Evolutionary conservation across 2,329 filamentous ascomycete species (phyloP).

Genomic region (Grosmannia clavigera): DNA sequence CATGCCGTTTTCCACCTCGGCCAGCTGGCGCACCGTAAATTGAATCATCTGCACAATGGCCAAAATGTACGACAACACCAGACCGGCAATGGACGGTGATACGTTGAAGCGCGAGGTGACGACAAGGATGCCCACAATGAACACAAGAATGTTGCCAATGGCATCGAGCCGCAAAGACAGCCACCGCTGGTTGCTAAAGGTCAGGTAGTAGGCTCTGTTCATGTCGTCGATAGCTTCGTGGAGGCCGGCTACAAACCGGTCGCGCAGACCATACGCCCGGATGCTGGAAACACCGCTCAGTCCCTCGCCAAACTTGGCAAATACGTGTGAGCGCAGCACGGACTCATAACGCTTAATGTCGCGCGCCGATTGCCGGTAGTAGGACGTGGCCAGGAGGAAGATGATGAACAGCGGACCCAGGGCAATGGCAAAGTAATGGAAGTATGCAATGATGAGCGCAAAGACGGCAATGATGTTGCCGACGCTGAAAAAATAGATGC

Average conservation of each 20-base stretch:
- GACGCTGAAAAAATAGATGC: constrained; percentile 83
- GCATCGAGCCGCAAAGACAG: constrained; percentile 72
- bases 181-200: constrained; percentile 93
- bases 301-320: constrained; percentile 83
- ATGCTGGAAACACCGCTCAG: constrained; percentile 76
- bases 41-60: constrained; percentile 92
- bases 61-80: constrained; percentile 88
- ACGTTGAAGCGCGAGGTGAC: constrained; percentile 84
- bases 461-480: constrained; percentile 76
- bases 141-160: constrained; percentile 74
- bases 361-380: constrained; percentile 82
- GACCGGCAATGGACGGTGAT: constrained; percentile 68
- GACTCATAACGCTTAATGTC: constrained; percentile 93
- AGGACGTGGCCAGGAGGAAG: constrained; percentile 72
- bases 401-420: constrained; percentile 55
- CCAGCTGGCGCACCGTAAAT: constrained; percentile 85
- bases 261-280: constrained; percentile 72
- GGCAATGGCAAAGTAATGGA: constrained; percentile 67
- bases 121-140: constrained; percentile 79
- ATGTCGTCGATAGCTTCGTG: constrained; percentile 72
- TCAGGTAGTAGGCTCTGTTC: constrained; percentile 89
- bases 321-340: constrained; percentile 74
- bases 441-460: constrained; percentile 85
- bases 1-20: constrained; percentile 97
- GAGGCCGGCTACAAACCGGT: constrained; percentile 60